Evolutionary conservation across 192 early-diverging fungal genomes (phyloP).

Genomic region (Lunasporangiospora selenospora): DNA sequence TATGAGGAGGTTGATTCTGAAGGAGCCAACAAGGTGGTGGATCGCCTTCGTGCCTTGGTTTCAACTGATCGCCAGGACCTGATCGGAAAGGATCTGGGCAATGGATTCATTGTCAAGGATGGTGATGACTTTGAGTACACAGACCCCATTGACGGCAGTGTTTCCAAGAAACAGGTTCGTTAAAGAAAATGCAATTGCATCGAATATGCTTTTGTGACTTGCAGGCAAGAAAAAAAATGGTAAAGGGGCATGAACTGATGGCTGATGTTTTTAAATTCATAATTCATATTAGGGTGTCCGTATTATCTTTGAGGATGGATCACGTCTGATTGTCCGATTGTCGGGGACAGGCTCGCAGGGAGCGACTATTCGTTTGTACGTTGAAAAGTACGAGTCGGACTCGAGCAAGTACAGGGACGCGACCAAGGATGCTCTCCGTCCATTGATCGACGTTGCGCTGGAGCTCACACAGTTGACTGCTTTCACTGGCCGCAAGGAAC

Average conservation of each 20-base stretch:
- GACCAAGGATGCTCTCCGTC: constrained; percentile 86
- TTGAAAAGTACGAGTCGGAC: constrained; percentile 87
- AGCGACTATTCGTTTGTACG: constrained; percentile 95
- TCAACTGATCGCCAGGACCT: constrained; percentile 51
- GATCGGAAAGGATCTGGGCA: constrained; percentile 68
- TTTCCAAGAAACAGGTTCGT: constrained; percentile 81
- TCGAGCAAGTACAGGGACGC: constrained; percentile 64
- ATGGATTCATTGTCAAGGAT: constrained; percentile 68
- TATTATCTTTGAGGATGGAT: constrained; percentile 90
- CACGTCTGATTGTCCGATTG: constrained; percentile 90
- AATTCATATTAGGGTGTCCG: constrained; percentile 93
- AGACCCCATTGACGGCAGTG: constrained; percentile 89
- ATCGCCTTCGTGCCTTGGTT: constrained; percentile 66
- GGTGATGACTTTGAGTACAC: constrained; percentile 93
- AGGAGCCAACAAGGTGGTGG: constrained; percentile 81
- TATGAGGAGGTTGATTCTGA: constrained; percentile 94
- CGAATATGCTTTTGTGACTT: too few species aligned
- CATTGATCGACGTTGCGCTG: constrained; percentile 86
- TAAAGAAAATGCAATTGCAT: background rate
- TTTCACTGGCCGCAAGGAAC: constrained; percentile 86
- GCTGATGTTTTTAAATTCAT: constrained; percentile 2
- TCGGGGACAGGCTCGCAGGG: constrained; percentile 96
- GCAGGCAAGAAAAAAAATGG: too few species aligned
- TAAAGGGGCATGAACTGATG: background rate
- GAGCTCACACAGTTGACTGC: constrained; percentile 76